Evolutionary conservation across 495 filamentous ascomycete genomes (phyloP), one percentile per base, ranked within the genome.

Genomic region (Trichoderma gamsii): DNA sequence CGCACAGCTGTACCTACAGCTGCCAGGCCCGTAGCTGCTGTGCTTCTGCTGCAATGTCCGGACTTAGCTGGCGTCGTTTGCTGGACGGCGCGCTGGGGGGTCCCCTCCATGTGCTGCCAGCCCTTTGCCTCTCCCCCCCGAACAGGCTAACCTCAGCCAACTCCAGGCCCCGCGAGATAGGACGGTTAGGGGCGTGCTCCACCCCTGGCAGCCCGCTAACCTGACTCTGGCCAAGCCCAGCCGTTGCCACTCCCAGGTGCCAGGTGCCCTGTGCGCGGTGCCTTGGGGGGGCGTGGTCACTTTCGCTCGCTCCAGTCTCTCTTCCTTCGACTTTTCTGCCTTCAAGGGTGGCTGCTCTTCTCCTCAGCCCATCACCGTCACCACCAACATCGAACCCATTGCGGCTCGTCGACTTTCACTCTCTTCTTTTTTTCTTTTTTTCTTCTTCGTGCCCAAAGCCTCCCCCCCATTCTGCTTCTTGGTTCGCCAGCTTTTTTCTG

Each of bases 401-500:
- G 56, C 56, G 56, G 69, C 63, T 69, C 75, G 69, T 73, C 74
- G 68, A 71, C 75, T 71, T 72, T 70, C 71, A 70, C 46, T 72
- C 75, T 71, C 72, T 70, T 75, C 70, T 72, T 69, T 74, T 72
- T 70, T 72, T 77, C 73, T 78, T 76, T 77, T 73, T 73, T 59
- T 69, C 68, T 71, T 66, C 61, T 67, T 69, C 72, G 71, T 70
- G 66, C 70, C 70, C 71, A 73, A 71, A 75, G 72, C 69, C 69
- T 67, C 73, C 70, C 51, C 68, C 25, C 35, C 29, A 29, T 59
- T 49, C 59, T 74, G 71, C 72, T 73, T 72, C 69, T 73, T 61
- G 27, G 69, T 71, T 70, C 72, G 65, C 68, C 68, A 70, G 21
- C 51, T n/a, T 15, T 43, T 59, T 68, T 35, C 32, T 21, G 7